Conservation (phyloP, 2,329 filamentous ascomycete genomes). For the Talaromyces sp. region DNA sequence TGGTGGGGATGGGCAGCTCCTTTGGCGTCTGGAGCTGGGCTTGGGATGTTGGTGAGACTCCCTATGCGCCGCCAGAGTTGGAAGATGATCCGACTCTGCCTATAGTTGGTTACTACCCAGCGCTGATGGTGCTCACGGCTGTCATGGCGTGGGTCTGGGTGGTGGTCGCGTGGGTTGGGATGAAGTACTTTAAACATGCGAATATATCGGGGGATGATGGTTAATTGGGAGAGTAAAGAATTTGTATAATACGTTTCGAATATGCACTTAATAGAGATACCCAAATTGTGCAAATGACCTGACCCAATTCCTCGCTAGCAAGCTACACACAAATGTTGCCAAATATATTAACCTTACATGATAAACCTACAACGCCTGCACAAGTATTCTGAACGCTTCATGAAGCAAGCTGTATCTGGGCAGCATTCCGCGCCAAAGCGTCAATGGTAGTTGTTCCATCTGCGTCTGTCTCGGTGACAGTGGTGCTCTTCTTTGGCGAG, state of each 20-base stretch:
- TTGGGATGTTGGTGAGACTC: conserved; percentile 95
- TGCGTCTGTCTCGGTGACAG: not conserved
- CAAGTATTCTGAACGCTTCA: not conserved
- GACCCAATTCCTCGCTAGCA: not conserved
- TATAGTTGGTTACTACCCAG: conserved; percentile 95
- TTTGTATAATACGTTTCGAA: not conserved
- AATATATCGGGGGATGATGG: conserved; percentile 68
- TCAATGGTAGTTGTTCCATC: conserved; percentile 3
- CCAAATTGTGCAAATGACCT: not conserved
- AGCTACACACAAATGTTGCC: not conserved
- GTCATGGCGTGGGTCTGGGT: conserved; percentile 99
- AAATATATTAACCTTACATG: not conserved
- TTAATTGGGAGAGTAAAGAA: conserved; percentile 1
- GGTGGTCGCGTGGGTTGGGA: conserved; percentile 92
- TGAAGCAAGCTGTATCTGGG: conserved; percentile 10
- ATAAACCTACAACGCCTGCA: not conserved
- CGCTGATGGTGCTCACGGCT: conserved; percentile 82
- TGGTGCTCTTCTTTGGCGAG: conserved; percentile 6
- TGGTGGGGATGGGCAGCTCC: conserved; percentile 93
- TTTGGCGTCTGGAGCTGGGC: conserved; percentile 97
- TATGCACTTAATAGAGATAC: not conserved
- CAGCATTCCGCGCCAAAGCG: conserved; percentile 10
- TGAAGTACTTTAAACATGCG: conserved; percentile 98
- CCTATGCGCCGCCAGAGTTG: conserved; percentile 88
- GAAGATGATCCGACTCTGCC: conserved; percentile 92